phyloP scores from a whole-genome alignment of 352 stramenopile genomes.

The Phytophthora vignae region DNA sequence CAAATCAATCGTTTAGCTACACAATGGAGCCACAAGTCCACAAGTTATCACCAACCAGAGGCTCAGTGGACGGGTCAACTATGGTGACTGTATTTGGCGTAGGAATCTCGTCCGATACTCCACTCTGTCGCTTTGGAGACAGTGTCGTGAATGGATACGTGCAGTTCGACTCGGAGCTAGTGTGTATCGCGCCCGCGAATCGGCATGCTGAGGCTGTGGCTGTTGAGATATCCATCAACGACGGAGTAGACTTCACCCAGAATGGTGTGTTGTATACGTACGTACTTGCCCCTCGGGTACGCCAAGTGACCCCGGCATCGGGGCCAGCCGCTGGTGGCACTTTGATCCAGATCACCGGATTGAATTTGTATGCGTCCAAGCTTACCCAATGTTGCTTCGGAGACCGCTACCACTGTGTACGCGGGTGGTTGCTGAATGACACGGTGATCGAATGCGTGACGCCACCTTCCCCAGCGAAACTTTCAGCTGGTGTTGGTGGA shows the following conservation, averaged over 20 bases:
- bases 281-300: constrained; percentile 53
- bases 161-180: constrained; percentile 44
- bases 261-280: constrained; percentile 77
- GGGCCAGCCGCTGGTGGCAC: constrained; percentile 65
- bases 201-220: constrained; percentile 40
- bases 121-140: constrained; percentile 66
- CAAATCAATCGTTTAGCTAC: constrained; percentile 63
- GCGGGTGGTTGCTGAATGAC: constrained; percentile 45
- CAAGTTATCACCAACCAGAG: constrained; percentile 54
- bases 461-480: constrained; percentile 39
- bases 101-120: constrained; percentile 38
- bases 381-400: constrained; percentile 75
- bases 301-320: constrained; percentile 47
- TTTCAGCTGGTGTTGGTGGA: constrained; percentile 11
- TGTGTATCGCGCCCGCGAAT: constrained; percentile 52
- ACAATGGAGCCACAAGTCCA: constrained; percentile 45
- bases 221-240: constrained; percentile 87
- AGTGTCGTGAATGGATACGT: constrained; percentile 47
- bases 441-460: constrained; percentile 44
- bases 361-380: constrained; percentile 67
- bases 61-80: constrained; percentile 61
- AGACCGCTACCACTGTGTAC: constrained; percentile 43
- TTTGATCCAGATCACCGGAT: constrained; percentile 55
- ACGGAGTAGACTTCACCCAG: constrained; percentile 89
- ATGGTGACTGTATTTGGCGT: constrained; percentile 56